These are phyloP conservation scores for Teratosphaeria viscida DNA, from an alignment of 2,329 filamentous ascomycete species.

Conservation along the genomic window DNA sequence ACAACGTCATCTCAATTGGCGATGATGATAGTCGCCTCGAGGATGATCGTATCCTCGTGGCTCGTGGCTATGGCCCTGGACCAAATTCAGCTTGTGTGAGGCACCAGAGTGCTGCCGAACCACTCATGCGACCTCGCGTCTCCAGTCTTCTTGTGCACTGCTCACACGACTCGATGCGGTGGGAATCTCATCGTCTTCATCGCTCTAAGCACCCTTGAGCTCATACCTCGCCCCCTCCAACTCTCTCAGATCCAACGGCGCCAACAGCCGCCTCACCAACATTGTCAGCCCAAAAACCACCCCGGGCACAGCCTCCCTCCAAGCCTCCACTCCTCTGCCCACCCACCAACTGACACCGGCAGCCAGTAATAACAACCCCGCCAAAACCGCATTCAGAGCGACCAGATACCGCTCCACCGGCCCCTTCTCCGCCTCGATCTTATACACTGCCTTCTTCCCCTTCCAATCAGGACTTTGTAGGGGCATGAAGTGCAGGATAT, in stretches of 20 bases:
- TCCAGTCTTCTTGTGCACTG: too few species aligned
- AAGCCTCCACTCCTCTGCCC: slow-evolving; percentile 18
- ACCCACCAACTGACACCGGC: slow-evolving; percentile 30
- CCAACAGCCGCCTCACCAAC: slow-evolving; percentile 55
- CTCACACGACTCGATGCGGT: too few species aligned
- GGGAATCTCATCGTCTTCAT: neutral
- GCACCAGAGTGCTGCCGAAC: too few species aligned
- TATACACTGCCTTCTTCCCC: slow-evolving; percentile 20
- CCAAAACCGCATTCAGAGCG: slow-evolving; percentile 50
- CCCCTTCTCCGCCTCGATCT: slow-evolving; percentile 21
- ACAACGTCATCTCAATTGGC: neutral
- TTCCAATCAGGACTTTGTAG: slow-evolving; percentile 38
- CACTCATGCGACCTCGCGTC: too few species aligned
- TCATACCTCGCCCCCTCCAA: slow-evolving; percentile 52
- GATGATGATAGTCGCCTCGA: neutral
- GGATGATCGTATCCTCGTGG: neutral
- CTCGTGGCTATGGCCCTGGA: neutral
- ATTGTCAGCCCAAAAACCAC: slow-evolving; percentile 53
- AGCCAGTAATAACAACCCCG: slow-evolving; percentile 40
- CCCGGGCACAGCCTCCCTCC: slow-evolving; percentile 31
- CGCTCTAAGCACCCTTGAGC: slow-evolving; percentile 55
- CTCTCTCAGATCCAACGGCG: slow-evolving; percentile 58
- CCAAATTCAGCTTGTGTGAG: neutral
- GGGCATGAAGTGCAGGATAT: slow-evolving; percentile 40
- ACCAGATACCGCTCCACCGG: slow-evolving; percentile 52